Conservation (phyloP, 1,284 basidiomycete species). For the Rhizoctonia solani region DNA sequence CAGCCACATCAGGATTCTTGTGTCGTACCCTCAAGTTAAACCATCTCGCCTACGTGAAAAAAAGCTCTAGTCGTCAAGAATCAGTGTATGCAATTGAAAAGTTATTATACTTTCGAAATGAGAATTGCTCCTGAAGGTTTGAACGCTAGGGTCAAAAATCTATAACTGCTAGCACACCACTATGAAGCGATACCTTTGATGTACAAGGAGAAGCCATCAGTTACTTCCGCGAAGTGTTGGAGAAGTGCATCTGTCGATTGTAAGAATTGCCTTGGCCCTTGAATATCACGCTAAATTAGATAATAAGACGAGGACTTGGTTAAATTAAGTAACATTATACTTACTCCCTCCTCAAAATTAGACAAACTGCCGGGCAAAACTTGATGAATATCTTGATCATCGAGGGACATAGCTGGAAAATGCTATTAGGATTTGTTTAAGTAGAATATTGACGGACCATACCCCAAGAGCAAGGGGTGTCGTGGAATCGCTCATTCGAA, state of each 20-base stretch:
- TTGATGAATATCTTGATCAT: constrained; percentile 32
- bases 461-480: constrained; percentile 3
- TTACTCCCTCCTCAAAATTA: constrained; percentile 17
- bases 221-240: not conserved
- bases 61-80: too few species aligned
- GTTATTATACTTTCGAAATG: not conserved
- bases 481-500: constrained; percentile 14
- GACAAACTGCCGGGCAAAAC: not conserved
- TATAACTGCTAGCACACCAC: not conserved
- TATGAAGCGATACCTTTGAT: constrained; percentile 9
- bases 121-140: not conserved
- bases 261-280: constrained; percentile 7
- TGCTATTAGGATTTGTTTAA: too few species aligned
- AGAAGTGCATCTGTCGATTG: not conserved
- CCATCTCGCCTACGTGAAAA: not conserved
- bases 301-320: not conserved
- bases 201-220: constrained; percentile 17
- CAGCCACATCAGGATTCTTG: not conserved
- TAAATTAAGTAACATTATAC: not conserved
- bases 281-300: not conserved
- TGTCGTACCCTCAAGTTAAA: constrained; percentile 17
- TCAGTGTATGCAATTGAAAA: not conserved
- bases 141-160: not conserved
- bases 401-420: constrained; percentile 5
- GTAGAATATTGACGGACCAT: not conserved